Conservation (phyloP, 2,329 filamentous ascomycete genomes). For the Cladosporium austrohemisphaericum region DNA sequence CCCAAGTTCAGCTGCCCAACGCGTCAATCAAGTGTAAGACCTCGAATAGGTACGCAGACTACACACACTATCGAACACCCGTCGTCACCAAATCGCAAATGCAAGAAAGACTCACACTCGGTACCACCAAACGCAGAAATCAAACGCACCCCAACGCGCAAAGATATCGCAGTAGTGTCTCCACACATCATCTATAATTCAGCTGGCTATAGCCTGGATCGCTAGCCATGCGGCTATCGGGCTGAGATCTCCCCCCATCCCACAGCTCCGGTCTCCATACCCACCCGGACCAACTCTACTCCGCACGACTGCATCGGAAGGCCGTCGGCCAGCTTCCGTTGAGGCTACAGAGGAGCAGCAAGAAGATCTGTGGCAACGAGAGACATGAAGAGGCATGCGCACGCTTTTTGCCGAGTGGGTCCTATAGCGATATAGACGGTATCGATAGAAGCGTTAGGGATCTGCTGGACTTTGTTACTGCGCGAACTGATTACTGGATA, state of each 20-base stretch:
- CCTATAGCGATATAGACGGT: neutral
- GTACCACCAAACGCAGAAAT: no score
- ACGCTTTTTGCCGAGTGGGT: neutral
- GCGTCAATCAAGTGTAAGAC: no score
- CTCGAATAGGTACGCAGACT: no score
- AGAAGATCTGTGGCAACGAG: no score
- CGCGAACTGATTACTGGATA: neutral
- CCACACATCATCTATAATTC: neutral
- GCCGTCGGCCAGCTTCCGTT: neutral
- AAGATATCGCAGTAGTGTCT: neutral
- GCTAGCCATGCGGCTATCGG: neutral
- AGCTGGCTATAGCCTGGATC: neutral
- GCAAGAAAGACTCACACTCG: no score
- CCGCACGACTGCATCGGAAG: no score
- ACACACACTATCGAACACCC: no score
- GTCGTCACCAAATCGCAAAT: no score
- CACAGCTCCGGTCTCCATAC: neutral
- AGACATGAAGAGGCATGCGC: slow-evolving; percentile 15
- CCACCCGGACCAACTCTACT: neutral
- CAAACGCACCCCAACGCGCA: no score
- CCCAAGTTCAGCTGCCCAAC: no score
- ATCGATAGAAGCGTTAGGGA: neutral
- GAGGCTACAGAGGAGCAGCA: neutral
- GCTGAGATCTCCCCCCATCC: neutral
- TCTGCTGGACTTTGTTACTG: slow-evolving; percentile 3